phyloP scores from a whole-genome alignment of 768 basidiomycete species.

The Leccinellum rugosiceps region DNA sequence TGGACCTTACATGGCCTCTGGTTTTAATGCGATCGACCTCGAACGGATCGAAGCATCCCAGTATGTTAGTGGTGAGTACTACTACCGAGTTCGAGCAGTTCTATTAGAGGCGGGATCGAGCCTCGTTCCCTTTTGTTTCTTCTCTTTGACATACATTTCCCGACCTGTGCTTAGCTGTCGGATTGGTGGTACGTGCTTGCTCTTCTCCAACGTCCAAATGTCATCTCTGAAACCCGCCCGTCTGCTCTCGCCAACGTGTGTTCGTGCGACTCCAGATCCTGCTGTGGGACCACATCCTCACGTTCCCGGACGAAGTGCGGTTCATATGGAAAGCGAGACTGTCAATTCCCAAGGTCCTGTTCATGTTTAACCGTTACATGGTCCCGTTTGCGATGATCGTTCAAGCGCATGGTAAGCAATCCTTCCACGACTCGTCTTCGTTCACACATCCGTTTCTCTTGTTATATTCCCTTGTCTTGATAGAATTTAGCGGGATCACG shows the following conservation, averaged over 20 bases:
- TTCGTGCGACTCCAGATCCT: constrained; percentile 19
- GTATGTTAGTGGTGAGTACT: constrained; percentile 26
- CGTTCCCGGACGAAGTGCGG: constrained; percentile 32
- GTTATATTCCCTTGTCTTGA: background rate
- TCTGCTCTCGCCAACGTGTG: background rate
- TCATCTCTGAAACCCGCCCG: background rate
- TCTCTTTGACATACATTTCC: background rate
- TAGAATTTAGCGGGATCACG: constrained; percentile 24
- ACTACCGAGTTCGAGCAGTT: background rate
- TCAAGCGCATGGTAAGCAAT: constrained; percentile 28
- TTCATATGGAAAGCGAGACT: constrained; percentile 30
- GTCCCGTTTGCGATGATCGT: constrained; percentile 31
- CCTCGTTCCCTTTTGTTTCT: background rate
- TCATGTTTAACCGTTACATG: constrained; percentile 34
- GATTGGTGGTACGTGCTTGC: constrained; percentile 21
- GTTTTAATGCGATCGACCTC: background rate
- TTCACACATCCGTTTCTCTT: too few species aligned
- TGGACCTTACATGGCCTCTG: constrained; percentile 6
- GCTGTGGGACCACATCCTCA: constrained; percentile 35
- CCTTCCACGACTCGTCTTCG: background rate
- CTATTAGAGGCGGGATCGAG: background rate
- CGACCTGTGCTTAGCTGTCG: constrained; percentile 16
- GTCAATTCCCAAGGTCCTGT: constrained; percentile 31
- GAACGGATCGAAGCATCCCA: constrained; percentile 15
- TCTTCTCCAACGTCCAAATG: background rate